These are phyloP conservation scores for Sophora flavescens DNA, from an alignment of 306 rosid species.

Conservation along the genomic window DNA sequence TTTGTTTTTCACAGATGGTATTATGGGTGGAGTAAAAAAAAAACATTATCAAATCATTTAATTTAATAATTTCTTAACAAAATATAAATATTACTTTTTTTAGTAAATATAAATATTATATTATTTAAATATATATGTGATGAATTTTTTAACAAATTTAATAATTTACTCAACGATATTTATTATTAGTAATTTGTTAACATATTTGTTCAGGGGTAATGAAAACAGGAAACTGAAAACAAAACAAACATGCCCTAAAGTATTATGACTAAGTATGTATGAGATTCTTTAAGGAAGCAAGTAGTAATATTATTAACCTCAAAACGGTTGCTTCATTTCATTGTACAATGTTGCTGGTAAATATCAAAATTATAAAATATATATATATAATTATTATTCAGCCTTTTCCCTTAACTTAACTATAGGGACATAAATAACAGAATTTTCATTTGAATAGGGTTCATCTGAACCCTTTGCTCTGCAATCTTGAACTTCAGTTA, in stretches of 20 bases:
- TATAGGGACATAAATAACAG: conserved; percentile 77
- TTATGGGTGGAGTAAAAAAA: too few species aligned
- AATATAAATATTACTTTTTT: too few species aligned
- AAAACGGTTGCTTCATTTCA: conserved; percentile 23
- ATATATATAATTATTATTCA: conserved; percentile 40
- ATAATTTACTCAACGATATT: too few species aligned
- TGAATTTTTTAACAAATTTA: too few species aligned
- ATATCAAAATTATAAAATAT: not conserved
- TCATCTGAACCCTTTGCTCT: conserved; percentile 55
- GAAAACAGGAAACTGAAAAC: too few species aligned
- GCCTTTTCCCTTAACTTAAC: conserved; percentile 79
- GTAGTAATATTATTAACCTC: not conserved
- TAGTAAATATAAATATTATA: too few species aligned
- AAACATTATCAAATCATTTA: too few species aligned
- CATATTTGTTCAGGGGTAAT: too few species aligned
- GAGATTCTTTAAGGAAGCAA: conserved; percentile 11
- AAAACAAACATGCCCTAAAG: not conserved
- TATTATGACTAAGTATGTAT: not conserved
- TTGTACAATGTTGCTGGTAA: conserved; percentile 33
- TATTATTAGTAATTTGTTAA: too few species aligned
- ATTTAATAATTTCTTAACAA: too few species aligned
- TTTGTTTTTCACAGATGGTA: too few species aligned
- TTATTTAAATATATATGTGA: too few species aligned
- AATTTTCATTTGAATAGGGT: conserved; percentile 42
- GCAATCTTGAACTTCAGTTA: conserved; percentile 53